Evolutionary conservation across 2,329 filamentous ascomycete genomes (phyloP).

Genomic region (Xylaria sp.): DNA sequence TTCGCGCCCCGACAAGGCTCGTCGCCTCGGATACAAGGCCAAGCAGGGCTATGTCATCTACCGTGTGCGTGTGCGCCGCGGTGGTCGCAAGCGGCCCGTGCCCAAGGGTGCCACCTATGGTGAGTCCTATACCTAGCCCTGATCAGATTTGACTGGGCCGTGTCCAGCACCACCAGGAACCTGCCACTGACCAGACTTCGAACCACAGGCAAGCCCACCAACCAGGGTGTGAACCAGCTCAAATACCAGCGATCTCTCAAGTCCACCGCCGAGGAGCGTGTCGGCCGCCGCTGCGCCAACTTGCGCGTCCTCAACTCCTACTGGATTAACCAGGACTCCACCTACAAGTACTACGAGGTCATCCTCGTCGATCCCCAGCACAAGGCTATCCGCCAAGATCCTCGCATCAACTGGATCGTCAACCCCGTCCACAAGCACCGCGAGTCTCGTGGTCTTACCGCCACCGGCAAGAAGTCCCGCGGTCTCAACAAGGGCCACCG

Average conservation of each 20-base stretch:
- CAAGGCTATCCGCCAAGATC: constrained; percentile 99
- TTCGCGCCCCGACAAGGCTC: constrained; percentile 99
- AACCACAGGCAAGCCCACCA: constrained; percentile 94
- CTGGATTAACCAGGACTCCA: constrained; percentile 99
- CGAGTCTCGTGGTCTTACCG: constrained; percentile 95
- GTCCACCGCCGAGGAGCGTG: constrained; percentile 99
- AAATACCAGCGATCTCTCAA: constrained; percentile 99
- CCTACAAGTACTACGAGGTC: constrained; percentile 99
- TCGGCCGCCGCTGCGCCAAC: constrained; percentile 98
- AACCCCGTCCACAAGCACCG: constrained; percentile 99
- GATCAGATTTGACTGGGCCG: neutral
- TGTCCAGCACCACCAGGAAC: neutral
- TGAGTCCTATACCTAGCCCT: constrained; percentile 60
- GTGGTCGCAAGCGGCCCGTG: constrained; percentile 96
- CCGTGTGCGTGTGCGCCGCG: constrained; percentile 96
- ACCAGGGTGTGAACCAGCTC: constrained; percentile 99
- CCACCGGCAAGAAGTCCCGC: constrained; percentile 99
- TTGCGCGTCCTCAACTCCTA: constrained; percentile 99
- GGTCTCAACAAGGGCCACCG: constrained; percentile 99
- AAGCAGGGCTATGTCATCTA: constrained; percentile 99
- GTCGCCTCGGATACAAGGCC: constrained; percentile 99
- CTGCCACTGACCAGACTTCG: constrained; percentile 32
- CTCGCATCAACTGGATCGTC: constrained; percentile 99
- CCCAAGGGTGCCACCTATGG: constrained; percentile 99
- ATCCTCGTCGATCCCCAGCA: constrained; percentile 99